Evolutionary conservation across 139 green algal species (phyloP), one percentile per base, ranked within the genome.

Genomic region (Picochlorum sp.): DNA sequence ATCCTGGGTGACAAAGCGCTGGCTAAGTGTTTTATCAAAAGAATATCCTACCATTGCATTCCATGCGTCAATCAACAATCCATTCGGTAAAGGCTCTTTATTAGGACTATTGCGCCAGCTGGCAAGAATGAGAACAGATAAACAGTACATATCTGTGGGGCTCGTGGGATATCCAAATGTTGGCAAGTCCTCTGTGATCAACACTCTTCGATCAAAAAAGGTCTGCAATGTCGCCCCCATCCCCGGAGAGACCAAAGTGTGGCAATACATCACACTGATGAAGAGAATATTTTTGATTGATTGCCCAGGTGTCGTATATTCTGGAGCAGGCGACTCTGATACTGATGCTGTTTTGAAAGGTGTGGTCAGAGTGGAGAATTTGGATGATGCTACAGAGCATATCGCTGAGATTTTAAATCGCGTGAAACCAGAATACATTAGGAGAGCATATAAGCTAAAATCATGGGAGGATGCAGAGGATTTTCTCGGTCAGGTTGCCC

Each of bases 231-330:
- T 89, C 23, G 92, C 94, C 4, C 94, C 94, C 1, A 81, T 98
- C 5, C 94, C 94, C 2, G 94, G 94, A 2, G 88, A 98, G 82
- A 99, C 94, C 57, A 97, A 97, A 81, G 86, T 99, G 62, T 99
- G 94, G 94, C 94, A 98, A 80, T 99, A 97, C 85, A 92, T 99
- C 76, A 98, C 92, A 21, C 85, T 99, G 14, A 98, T 95, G 80
- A 97, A 96, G 86, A 84, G 86, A 63, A 96, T 99, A 77, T 96
- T 96, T 82, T 86, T 97, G 50, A 98, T 99, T 61, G 94, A 99
- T 81, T 97, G 90, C 78, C 94, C 94, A 0, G 94, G 94, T 20
- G 88, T 98, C 28, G 94, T 99, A 45, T 96, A 98, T 81, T 85
- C 94, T 71, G 77, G 80, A 61, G 87, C 75, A 6, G 77, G 73